These are phyloP conservation scores for Tolypocladium endophyticum DNA, from an alignment of 2,329 filamentous ascomycete genomes.

Conservation along the genomic window DNA sequence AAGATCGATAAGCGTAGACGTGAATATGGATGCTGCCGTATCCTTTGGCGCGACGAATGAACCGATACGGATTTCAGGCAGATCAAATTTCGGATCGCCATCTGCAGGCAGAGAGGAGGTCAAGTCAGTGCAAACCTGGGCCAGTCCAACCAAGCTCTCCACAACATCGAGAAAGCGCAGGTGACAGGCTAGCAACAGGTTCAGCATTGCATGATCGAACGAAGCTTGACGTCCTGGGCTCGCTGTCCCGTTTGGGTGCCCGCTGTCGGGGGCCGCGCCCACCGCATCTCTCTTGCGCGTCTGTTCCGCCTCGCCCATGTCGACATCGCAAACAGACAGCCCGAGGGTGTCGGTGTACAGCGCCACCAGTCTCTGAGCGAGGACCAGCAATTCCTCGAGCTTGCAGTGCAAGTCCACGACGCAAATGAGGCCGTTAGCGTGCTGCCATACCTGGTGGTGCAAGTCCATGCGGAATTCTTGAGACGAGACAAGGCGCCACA, in stretches of 20 bases:
- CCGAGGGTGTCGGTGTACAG: slow-evolving; percentile 21
- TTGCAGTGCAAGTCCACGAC: slow-evolving; percentile 13
- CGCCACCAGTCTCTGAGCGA: slow-evolving; percentile 22
- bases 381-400: slow-evolving; percentile 23
- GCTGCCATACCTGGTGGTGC: slow-evolving; percentile 10
- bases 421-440: slow-evolving; percentile 11
- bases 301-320: not conserved
- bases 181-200: slow-evolving; percentile 26
- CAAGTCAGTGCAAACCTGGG: slow-evolving; percentile 20
- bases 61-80: slow-evolving; percentile 30
- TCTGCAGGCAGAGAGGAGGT: slow-evolving; percentile 14
- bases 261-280: not conserved
- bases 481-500: slow-evolving; percentile 6
- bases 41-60: slow-evolving; percentile 22
- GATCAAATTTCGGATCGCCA: slow-evolving; percentile 20
- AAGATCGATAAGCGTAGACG: slow-evolving; percentile 20
- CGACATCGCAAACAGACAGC: not conserved
- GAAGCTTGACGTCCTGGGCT: not conserved
- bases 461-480: slow-evolving; percentile 7
- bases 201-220: slow-evolving; percentile 24
- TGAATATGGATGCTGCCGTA: slow-evolving; percentile 21
- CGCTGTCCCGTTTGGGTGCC: not conserved
- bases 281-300: not conserved
- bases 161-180: slow-evolving; percentile 24
- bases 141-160: slow-evolving; percentile 20